Evolutionary conservation across 805 yeast species (phyloP).

Genomic region (Wickerhamiella kazuoi): DNA sequence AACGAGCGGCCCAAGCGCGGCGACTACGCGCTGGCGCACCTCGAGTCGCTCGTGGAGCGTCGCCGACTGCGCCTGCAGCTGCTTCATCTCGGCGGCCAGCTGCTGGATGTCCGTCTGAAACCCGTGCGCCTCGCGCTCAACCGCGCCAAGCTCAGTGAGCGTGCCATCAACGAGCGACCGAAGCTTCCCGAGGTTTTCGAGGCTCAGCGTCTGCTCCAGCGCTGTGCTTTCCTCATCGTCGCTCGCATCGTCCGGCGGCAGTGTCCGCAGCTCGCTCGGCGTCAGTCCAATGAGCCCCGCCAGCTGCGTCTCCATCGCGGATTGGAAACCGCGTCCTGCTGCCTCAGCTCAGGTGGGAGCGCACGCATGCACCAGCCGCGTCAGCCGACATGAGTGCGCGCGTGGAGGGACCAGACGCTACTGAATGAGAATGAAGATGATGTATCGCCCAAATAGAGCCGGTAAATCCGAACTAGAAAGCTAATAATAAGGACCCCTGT

Average conservation of each 20-base stretch:
- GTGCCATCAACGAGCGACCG: background rate
- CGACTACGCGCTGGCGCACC: conserved; percentile 31
- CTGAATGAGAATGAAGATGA: too few relatives aligned
- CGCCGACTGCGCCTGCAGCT: conserved; percentile 36
- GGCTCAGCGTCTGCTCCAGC: background rate
- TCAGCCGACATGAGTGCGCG: too few relatives aligned
- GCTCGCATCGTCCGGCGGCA: too few relatives aligned
- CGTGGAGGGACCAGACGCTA: too few relatives aligned
- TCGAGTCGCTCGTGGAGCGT: conserved; percentile 31
- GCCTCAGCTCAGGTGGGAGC: too few relatives aligned
- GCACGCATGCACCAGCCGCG: too few relatives aligned
- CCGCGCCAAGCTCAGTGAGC: conserved; percentile 1
- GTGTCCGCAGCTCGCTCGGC: background rate
- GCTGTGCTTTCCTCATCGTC: too few relatives aligned
- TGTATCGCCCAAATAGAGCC: too few relatives aligned
- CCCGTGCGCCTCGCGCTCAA: conserved; percentile 1
- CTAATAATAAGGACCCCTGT: too few relatives aligned
- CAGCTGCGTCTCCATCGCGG: background rate
- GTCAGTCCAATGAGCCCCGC: background rate
- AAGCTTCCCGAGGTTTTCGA: background rate
- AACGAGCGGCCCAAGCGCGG: conserved; percentile 52
- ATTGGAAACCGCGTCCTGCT: too few relatives aligned
- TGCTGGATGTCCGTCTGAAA: conserved; percentile 43
- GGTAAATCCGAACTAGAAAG: too few relatives aligned
- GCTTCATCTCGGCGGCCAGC: conserved; percentile 44